Conservation (phyloP, 202 grass and related monocot species). For the Bolboschoenoplectus hybrid region DNA sequence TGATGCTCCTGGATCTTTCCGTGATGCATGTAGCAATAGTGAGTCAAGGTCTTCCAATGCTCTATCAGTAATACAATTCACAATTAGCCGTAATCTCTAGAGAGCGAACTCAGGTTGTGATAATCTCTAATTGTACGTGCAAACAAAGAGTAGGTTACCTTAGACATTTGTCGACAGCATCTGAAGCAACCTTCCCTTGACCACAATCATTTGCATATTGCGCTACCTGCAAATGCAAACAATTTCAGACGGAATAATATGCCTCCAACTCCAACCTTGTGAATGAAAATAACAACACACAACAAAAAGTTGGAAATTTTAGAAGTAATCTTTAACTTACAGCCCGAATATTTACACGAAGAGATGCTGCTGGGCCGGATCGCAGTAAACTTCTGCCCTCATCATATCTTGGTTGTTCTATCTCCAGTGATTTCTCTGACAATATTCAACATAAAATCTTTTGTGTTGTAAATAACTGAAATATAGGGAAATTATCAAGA, state of each 20-base stretch:
- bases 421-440: slow-evolving; percentile 76
- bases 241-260: slow-evolving; percentile 37
- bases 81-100: not conserved
- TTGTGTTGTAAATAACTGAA: not conserved
- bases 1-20: slow-evolving; percentile 72
- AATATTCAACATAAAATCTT: slow-evolving; percentile 24
- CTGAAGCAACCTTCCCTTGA: slow-evolving; percentile 74
- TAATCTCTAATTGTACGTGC: not conserved
- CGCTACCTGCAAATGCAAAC: slow-evolving; percentile 65
- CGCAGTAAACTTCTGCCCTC: slow-evolving; percentile 76
- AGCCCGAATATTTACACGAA: slow-evolving; percentile 81
- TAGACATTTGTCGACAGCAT: slow-evolving; percentile 84
- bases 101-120: not conserved
- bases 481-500: not conserved
- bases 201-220: slow-evolving; percentile 81
- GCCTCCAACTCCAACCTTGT: slow-evolving; percentile 12
- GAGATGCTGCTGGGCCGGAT: slow-evolving; percentile 77
- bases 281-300: not conserved
- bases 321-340: slow-evolving; percentile 47
- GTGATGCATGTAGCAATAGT: slow-evolving; percentile 62
- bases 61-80: slow-evolving; percentile 49
- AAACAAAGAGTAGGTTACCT: slow-evolving; percentile 41
- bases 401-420: slow-evolving; percentile 66
- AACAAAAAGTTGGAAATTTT: not conserved
- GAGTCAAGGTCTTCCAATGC: slow-evolving; percentile 90